A percentile compares a stretch with the other conserved stretches of the same genome.
Evolutionary conservation across 2,329 filamentous ascomycete species (phyloP).

Genomic region (Teratosphaeria pseudoeucalypti): DNA sequence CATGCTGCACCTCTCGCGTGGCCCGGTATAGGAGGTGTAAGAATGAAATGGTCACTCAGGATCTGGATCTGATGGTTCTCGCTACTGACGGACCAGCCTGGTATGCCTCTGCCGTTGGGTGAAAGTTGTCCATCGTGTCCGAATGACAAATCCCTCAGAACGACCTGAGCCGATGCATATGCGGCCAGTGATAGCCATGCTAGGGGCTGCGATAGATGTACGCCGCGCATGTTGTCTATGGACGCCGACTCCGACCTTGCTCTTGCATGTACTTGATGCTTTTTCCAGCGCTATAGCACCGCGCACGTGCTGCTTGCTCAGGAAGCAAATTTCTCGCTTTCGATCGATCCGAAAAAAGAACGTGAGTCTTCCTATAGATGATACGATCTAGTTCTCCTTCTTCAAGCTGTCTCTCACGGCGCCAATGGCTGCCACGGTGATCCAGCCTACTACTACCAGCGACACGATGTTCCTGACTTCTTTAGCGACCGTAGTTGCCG

Average conservation of each 20-base stretch:
- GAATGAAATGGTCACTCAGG: conserved; percentile 81
- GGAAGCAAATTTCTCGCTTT: not conserved
- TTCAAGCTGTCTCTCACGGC: conserved; percentile 13
- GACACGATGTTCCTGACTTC: conserved; percentile 43
- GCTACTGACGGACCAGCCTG: conserved; percentile 46
- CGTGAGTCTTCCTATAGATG: not conserved
- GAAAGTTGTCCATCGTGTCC: conserved; percentile 62
- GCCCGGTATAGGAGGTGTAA: conserved; percentile 80
- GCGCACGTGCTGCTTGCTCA: not conserved
- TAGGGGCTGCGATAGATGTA: not conserved
- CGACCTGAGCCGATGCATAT: conserved; percentile 16
- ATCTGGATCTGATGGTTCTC: conserved; percentile 48
- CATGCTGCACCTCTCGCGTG: conserved; percentile 77
- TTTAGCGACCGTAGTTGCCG: conserved; percentile 38
- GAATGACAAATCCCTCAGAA: conserved; percentile 50
- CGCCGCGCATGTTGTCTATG: not conserved
- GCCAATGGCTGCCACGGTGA: conserved; percentile 18
- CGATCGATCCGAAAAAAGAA: not conserved
- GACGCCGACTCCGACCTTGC: not conserved
- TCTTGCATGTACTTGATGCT: not conserved
- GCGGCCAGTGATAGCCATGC: conserved; percentile 10
- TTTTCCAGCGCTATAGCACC: not conserved
- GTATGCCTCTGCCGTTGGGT: conserved; percentile 44
- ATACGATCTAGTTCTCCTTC: conserved; percentile 5
- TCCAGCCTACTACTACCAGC: conserved; percentile 33